phyloP scores from a whole-genome alignment of 192 early-diverging fungal genomes.

The Chytriomyces sp. region DNA sequence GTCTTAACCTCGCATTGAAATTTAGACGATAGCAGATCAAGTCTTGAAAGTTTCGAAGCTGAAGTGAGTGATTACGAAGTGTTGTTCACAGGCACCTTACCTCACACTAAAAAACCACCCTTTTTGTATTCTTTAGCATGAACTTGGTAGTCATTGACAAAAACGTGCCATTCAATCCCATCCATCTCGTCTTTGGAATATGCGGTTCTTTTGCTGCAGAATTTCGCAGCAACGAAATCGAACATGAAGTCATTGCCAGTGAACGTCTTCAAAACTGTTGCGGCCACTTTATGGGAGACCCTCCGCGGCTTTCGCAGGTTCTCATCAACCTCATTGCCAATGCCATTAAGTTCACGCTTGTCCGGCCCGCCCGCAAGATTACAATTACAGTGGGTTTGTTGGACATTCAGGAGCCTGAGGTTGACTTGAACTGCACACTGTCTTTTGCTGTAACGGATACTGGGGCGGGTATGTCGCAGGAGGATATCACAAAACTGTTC shows the following conservation, averaged over 20 bases:
- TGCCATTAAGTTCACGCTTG: constrained; percentile 62
- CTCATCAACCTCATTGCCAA: constrained; percentile 60
- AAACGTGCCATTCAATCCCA: constrained; percentile 27
- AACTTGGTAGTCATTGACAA: constrained; percentile 32
- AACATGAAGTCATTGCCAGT: constrained; percentile 44
- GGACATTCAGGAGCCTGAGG: neutral
- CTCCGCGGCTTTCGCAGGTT: constrained; percentile 51
- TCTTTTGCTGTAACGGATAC: constrained; percentile 40
- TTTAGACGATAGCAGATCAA: constrained; percentile 14
- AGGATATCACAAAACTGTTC: constrained; percentile 50
- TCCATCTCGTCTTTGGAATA: constrained; percentile 23
- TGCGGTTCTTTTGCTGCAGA: constrained; percentile 36
- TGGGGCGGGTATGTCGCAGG: constrained; percentile 58
- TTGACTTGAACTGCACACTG: constrained; percentile 26
- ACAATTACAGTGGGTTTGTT: neutral
- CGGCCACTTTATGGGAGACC: constrained; percentile 57
- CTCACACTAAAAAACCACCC: constrained; percentile 37
- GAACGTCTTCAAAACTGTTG: constrained; percentile 46
- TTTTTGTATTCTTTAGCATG: constrained; percentile 25
- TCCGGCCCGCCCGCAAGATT: constrained; percentile 19
- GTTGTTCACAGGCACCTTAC: no score
- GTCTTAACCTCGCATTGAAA: neutral
- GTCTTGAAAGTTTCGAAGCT: constrained; percentile 22
- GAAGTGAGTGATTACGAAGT: neutral
- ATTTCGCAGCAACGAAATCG: constrained; percentile 1